These are phyloP conservation scores for Ganoderma multipileum DNA, from an alignment of 1,284 basidiomycete genomes.

Conservation along the genomic window DNA sequence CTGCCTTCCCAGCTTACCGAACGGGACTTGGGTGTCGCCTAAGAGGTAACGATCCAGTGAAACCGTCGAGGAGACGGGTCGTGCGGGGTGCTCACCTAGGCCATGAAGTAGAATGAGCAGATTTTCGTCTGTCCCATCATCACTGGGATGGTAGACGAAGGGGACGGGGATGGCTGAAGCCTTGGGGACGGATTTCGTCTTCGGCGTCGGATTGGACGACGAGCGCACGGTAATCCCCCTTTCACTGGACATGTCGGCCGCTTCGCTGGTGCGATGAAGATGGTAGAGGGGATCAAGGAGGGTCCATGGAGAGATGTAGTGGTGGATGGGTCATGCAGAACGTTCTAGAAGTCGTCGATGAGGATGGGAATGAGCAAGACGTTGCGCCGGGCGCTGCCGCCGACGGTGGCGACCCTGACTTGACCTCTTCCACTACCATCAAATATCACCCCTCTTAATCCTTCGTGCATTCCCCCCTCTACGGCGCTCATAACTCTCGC, in stretches of 20 bases:
- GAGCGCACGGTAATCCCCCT: constrained; percentile 23
- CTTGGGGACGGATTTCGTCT: constrained; percentile 60
- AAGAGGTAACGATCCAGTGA: not conserved
- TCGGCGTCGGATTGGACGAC: constrained; percentile 35
- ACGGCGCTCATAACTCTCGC: not conserved
- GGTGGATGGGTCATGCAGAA: not conserved
- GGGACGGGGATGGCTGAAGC: constrained; percentile 54
- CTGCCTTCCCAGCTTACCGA: constrained; percentile 73
- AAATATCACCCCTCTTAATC: not conserved
- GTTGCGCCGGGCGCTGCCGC: constrained; percentile 4
- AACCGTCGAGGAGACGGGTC: too few species aligned
- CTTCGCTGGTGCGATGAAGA: not conserved
- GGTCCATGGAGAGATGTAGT: not conserved
- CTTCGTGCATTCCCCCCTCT: not conserved
- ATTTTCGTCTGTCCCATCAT: constrained; percentile 88
- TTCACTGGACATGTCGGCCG: constrained; percentile 20
- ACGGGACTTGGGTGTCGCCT: constrained; percentile 87
- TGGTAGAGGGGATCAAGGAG: not conserved
- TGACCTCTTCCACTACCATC: not conserved
- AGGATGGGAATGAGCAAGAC: constrained; percentile 4
- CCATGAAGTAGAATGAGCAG: constrained; percentile 88
- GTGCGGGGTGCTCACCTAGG: constrained; percentile 61
- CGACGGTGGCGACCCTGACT: not conserved
- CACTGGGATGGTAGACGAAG: constrained; percentile 71
- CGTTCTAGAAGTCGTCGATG: constrained; percentile 12